Base-by-base conservation (phyloP, 129 eudicot genomes). In the Scalesia atractyloides region DNA sequence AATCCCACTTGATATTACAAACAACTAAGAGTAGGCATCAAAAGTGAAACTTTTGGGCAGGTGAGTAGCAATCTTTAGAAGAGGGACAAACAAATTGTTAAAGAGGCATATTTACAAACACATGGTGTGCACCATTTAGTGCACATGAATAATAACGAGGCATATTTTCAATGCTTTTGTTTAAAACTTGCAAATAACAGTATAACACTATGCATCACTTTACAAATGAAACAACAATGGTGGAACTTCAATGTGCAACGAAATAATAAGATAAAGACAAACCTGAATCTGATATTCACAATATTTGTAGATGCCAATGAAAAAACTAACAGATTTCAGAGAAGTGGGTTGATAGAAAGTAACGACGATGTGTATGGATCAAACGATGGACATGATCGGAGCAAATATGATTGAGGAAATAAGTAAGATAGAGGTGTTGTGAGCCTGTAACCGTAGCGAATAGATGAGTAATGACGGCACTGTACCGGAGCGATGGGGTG, bases 71-170 rank as follows among this genome's bases (percentile, higher is more conserved):
- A 22, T 52, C n/a, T 34, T 22, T 74, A 16, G 12, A 17, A 5
- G 62, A 65, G 14, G 19, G 34, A 12, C 33, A 54, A 15, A 33
- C 52, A 51, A 53, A 14, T 46, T 57, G 17, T 20, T 9, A 26
- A 26, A 19, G 36, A 80, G 73, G 54, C 80, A 51, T 68, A 11
- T 48, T 5, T 26, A 52, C 76, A 79, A 65, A 72, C 61, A 68
- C 41, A 13, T 74, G 61, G 76, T 44, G 80, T 41, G 76, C 76
- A 26, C 53, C 67, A 68, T 53, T 48, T 17, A 68, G 15, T 41
- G 62, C 10, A 24, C 16, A 10, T 65, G 66, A 39, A n/a, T n/a
- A n/a, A n/a, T n/a, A n/a, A n/a, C n/a, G n/a, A n/a, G n/a, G n/a
- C n/a, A n/a, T n/a, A n/a, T n/a, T n/a, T n/a, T 17, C 12, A 52